phyloP scores from a whole-genome alignment of 2,329 filamentous ascomycete genomes.

The Colletotrichum liriopes region DNA sequence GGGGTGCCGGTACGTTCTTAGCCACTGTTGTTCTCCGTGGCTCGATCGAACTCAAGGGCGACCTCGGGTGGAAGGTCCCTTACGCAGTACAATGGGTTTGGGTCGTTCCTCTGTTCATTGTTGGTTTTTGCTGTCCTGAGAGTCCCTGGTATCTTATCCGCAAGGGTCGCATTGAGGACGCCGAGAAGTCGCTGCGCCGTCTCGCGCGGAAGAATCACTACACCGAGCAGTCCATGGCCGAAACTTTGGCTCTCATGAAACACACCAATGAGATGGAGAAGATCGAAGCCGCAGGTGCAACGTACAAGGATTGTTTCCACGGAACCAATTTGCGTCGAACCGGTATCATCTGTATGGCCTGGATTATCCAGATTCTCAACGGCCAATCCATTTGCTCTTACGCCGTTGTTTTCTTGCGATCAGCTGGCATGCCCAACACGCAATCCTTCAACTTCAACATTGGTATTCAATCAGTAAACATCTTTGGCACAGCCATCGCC shows the following conservation, averaged over 20 bases:
- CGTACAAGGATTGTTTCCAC: slow-evolving; percentile 58
- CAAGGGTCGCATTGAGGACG: slow-evolving; percentile 57
- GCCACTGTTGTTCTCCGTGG: slow-evolving; percentile 54
- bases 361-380: slow-evolving; percentile 47
- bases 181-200: slow-evolving; percentile 56
- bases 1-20: slow-evolving; percentile 56
- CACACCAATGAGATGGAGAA: slow-evolving; percentile 57
- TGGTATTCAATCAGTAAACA: slow-evolving; percentile 63
- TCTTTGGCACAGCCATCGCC: slow-evolving; percentile 57
- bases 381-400: slow-evolving; percentile 65
- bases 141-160: slow-evolving; percentile 68
- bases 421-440: slow-evolving; percentile 61
- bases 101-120: slow-evolving; percentile 60
- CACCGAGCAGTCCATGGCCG: slow-evolving; percentile 56
- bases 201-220: slow-evolving; percentile 51
- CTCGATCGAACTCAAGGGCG: slow-evolving; percentile 41
- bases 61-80: slow-evolving; percentile 47
- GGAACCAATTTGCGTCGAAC: slow-evolving; percentile 54
- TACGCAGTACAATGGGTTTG: slow-evolving; percentile 67
- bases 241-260: slow-evolving; percentile 57
- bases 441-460: slow-evolving; percentile 64
- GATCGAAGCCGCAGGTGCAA: slow-evolving; percentile 49
- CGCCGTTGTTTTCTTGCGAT: slow-evolving; percentile 66
- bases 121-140: slow-evolving; percentile 63
- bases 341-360: slow-evolving; percentile 50